A percentile compares a stretch with the other conserved stretches of the same genome.
phyloP scores from a whole-genome alignment of 2,329 filamentous ascomycete genomes.

The Akanthomyces lecanii region DNA sequence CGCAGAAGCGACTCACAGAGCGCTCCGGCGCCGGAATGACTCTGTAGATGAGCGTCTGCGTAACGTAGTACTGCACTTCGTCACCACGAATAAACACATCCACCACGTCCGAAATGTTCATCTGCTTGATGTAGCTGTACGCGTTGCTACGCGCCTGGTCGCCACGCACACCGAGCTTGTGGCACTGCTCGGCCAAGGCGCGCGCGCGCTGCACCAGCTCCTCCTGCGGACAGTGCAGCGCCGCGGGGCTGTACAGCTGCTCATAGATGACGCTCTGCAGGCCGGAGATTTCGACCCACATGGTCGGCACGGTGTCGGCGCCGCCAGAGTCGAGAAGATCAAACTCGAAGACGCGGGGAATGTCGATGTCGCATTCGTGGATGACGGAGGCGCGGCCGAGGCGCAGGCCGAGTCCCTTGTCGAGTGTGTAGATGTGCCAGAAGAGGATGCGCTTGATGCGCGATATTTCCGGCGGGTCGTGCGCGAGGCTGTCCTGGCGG shows the following conservation, averaged over 20 bases:
- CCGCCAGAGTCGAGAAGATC: slow-evolving; percentile 36
- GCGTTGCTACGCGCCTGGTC: slow-evolving; percentile 33
- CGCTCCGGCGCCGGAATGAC: slow-evolving; percentile 45
- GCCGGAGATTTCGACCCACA: slow-evolving; percentile 53
- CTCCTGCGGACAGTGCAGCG: slow-evolving; percentile 37
- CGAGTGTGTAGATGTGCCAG: slow-evolving; percentile 52
- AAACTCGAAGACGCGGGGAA: slow-evolving; percentile 40
- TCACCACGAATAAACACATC: slow-evolving; percentile 44
- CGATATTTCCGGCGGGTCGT: slow-evolving; percentile 30
- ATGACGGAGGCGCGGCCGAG: slow-evolving; percentile 56
- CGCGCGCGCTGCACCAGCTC: slow-evolving; percentile 38
- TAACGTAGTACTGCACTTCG: slow-evolving; percentile 44
- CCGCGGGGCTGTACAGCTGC: slow-evolving; percentile 46
- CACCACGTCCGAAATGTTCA: slow-evolving; percentile 38
- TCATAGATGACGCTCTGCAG: slow-evolving; percentile 59
- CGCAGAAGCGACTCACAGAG: slow-evolving; percentile 41
- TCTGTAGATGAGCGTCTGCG: slow-evolving; percentile 49
- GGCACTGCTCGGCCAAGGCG: slow-evolving; percentile 36
- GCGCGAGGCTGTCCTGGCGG: slow-evolving; percentile 34
- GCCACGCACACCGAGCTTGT: slow-evolving; percentile 33
- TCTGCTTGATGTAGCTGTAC: slow-evolving; percentile 33
- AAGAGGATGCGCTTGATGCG: slow-evolving; percentile 42
- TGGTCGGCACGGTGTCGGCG: slow-evolving; percentile 38
- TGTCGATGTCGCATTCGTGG: slow-evolving; percentile 56
- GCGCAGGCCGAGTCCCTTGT: slow-evolving; percentile 55